A percentile compares a stretch with the other conserved stretches of the same genome.
Evolutionary conservation across 1,139 yeast genomes (phyloP).

Genomic region (Candida sanyaensis): DNA sequence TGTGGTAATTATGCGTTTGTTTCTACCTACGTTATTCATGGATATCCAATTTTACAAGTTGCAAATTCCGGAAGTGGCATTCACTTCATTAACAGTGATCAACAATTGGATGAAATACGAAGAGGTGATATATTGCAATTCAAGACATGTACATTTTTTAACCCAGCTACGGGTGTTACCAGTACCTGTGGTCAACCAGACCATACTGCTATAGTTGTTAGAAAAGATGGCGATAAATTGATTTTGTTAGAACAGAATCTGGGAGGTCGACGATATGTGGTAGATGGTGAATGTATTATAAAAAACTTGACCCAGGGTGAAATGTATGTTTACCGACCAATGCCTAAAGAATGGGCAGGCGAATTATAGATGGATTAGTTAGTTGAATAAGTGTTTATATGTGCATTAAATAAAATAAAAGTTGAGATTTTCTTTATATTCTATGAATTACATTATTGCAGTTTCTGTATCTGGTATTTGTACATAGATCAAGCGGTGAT

Average conservation of each 20-base stretch:
- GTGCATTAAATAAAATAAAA: too few species aligned
- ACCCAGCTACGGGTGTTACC: conserved; percentile 24
- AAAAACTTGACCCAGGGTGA: conserved; percentile 49
- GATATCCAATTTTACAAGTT: conserved; percentile 52
- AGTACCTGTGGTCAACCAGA: conserved; percentile 59
- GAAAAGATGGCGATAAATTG: conserved; percentile 31
- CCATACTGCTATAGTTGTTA: conserved; percentile 65
- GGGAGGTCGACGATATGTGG: conserved; percentile 51
- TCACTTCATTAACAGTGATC: conserved; percentile 17
- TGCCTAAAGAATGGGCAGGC: conserved; percentile 56
- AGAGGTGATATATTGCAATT: conserved; percentile 48
- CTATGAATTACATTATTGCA: too few species aligned
- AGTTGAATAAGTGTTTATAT: not conserved
- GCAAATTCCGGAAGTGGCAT: conserved; percentile 26
- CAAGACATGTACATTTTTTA: conserved; percentile 44
- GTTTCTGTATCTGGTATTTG: too few species aligned
- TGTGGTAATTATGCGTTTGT: conserved; percentile 66
- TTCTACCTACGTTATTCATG: conserved; percentile 57
- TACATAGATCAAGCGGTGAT: too few species aligned
- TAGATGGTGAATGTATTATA: conserved; percentile 45
- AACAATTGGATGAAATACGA: conserved; percentile 37
- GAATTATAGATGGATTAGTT: conserved; percentile 6
- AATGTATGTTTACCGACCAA: conserved; percentile 56
- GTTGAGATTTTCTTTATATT: too few species aligned
- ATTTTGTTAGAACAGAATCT: conserved; percentile 64